Percentiles rank a stretch among this genome's conserved stretches.
Evolutionary conservation across 2,329 filamentous ascomycete genomes (phyloP).

Genomic region (Talaromyces sp.): DNA sequence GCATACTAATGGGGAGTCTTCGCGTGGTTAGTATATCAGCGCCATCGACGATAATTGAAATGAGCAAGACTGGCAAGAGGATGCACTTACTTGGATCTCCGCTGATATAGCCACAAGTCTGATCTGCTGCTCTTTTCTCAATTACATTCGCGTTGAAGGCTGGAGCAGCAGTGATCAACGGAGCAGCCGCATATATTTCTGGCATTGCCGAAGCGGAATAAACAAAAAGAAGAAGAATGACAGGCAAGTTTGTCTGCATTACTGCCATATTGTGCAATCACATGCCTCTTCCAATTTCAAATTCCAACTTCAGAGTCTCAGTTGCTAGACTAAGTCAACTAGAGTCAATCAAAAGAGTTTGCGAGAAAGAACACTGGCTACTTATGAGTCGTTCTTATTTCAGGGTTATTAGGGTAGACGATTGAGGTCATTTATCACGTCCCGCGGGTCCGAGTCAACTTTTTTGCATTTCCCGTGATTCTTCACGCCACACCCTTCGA

Average conservation of each 20-base stretch:
- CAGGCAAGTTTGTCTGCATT: neutral
- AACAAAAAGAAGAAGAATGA: neutral
- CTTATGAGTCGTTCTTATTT: neutral
- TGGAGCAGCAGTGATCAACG: conserved; percentile 9
- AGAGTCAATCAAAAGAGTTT: neutral
- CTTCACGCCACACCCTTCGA: neutral
- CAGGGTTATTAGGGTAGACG: neutral
- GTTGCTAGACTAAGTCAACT: neutral
- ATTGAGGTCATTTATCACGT: neutral
- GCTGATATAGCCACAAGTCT: conserved; percentile 13
- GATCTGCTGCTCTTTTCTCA: conserved; percentile 1
- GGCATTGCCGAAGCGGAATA: neutral
- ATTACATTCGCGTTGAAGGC: neutral
- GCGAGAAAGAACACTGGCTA: neutral
- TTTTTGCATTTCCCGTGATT: neutral
- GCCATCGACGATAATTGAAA: neutral
- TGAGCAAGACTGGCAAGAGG: neutral
- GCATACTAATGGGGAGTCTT: conserved; percentile 9
- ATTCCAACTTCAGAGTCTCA: too few species aligned
- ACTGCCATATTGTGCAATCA: neutral
- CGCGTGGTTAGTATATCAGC: neutral
- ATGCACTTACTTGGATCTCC: conserved; percentile 5
- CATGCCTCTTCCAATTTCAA: neutral
- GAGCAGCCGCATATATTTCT: neutral
- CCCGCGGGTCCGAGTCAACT: neutral